These are phyloP conservation scores for Penicillium steckii DNA, from an alignment of 495 filamentous ascomycete genomes.

Conservation along the genomic window DNA sequence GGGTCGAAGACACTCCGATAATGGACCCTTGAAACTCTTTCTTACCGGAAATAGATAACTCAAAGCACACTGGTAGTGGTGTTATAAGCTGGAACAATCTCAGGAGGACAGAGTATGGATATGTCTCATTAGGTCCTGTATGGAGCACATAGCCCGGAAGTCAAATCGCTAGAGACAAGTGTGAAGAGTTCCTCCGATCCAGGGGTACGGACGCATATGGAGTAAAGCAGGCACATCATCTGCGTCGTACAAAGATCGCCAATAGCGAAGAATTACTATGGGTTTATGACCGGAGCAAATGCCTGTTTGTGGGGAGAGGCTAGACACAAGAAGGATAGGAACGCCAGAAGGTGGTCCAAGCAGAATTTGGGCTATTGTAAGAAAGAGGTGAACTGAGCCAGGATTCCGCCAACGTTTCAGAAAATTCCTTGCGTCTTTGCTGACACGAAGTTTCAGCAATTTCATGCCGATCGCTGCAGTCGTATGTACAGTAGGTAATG, in stretches of 20 bases:
- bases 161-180: too few relatives aligned
- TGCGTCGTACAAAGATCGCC: too few relatives aligned
- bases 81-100: too few relatives aligned
- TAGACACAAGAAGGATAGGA: not conserved
- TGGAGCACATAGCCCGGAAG: too few relatives aligned
- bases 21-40: too few relatives aligned
- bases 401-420: slow-evolving; percentile 28
- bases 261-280: not conserved
- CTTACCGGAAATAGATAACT: too few relatives aligned
- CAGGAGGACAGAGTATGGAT: too few relatives aligned
- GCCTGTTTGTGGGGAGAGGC: not conserved
- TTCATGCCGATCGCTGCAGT: slow-evolving; percentile 21
- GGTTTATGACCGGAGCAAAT: not conserved
- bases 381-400: slow-evolving; percentile 1
- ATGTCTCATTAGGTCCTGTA: too few relatives aligned
- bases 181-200: not conserved
- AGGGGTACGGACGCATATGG: not conserved
- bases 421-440: slow-evolving; percentile 18
- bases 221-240: too few relatives aligned
- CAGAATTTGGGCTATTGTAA: not conserved
- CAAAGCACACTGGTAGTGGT: too few relatives aligned
- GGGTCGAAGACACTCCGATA: too few relatives aligned
- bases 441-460: slow-evolving; percentile 18
- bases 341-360: not conserved
- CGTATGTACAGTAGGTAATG: too few relatives aligned